phyloP scores from a whole-genome alignment of 345 rosid genomes.

The Fremontodendron californicum region DNA sequence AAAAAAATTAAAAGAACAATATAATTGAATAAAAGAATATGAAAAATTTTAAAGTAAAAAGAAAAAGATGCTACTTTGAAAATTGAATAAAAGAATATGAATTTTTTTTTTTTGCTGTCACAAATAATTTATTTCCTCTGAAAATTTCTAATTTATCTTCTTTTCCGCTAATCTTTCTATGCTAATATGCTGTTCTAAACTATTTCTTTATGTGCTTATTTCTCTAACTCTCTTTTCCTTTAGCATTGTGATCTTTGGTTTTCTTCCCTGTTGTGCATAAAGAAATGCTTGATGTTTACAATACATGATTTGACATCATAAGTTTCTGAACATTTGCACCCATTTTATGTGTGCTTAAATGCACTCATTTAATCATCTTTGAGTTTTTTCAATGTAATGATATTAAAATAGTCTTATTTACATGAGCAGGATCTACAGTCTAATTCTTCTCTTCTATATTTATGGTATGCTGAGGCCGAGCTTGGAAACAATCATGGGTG shows the following conservation, averaged over 20 bases:
- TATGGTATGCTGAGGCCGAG: slow-evolving; percentile 93
- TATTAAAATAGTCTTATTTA: neutral
- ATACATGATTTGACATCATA: neutral
- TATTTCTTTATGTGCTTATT: neutral
- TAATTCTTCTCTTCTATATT: slow-evolving; percentile 59
- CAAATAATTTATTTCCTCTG: neutral
- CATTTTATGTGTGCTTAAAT: neutral
- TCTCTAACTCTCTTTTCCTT: neutral
- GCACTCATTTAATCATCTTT: neutral
- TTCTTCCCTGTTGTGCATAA: neutral
- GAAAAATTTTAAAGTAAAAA: too few species aligned
- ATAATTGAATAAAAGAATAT: too few species aligned
- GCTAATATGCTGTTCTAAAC: neutral
- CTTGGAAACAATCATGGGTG: slow-evolving; percentile 35
- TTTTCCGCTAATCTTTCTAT: neutral
- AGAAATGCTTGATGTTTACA: neutral
- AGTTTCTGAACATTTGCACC: neutral
- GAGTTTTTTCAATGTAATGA: neutral
- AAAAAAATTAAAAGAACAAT: too few species aligned
- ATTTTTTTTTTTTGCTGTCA: neutral
- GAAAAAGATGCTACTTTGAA: too few species aligned
- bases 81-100: too few species aligned
- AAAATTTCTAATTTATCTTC: neutral
- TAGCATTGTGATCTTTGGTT: neutral
- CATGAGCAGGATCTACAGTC: slow-evolving; percentile 57